These are phyloP conservation scores for Podospora pseudocomata DNA, from an alignment of 495 filamentous ascomycete genomes.

Conservation along the genomic window DNA sequence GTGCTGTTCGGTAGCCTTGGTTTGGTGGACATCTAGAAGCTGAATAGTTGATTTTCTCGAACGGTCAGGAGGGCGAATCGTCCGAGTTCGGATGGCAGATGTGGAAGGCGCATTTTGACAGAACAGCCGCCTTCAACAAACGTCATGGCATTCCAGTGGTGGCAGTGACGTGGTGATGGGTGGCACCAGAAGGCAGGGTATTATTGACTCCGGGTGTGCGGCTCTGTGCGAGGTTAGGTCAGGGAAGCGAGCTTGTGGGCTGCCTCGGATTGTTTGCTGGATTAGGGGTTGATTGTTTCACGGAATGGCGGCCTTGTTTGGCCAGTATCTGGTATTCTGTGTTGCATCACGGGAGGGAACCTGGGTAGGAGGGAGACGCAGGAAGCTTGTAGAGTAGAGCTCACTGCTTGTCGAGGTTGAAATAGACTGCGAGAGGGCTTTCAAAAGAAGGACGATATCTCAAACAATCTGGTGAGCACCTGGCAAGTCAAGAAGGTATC, in stretches of 20 bases:
- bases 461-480: too few species aligned
- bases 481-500: too few species aligned
- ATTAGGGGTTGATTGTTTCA: background rate
- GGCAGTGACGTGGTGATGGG: background rate
- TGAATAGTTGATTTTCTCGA: background rate
- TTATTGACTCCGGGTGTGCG: background rate
- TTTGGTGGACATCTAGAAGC: background rate
- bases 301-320: background rate
- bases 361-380: too few species aligned
- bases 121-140: constrained; percentile 1
- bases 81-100: background rate
- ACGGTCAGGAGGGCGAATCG: background rate
- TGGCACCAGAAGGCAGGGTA: background rate
- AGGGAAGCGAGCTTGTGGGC: background rate
- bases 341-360: too few species aligned
- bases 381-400: background rate
- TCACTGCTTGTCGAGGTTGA: too few species aligned
- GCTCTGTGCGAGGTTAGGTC: background rate
- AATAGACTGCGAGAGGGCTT: too few species aligned
- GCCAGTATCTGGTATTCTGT: background rate
- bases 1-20: background rate
- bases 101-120: constrained; percentile 14
- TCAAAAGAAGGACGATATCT: too few species aligned
- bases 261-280: background rate
- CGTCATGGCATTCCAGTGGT: background rate